Conservation (phyloP, 495 filamentous ascomycete genomes). For the Penicillium tannophilum region DNA sequence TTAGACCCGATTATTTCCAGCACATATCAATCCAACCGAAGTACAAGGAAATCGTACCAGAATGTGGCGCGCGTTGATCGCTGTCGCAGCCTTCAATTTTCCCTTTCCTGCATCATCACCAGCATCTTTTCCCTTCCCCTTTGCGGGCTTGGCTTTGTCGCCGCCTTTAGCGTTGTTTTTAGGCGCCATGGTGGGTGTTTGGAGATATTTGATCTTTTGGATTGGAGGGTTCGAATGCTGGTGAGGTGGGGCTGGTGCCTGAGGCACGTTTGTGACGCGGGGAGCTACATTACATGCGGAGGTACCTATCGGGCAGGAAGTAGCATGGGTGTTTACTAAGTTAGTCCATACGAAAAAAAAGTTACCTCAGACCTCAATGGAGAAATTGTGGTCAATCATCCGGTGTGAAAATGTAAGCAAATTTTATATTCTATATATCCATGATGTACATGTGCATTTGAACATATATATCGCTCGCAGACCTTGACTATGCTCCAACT, state of each 20-base stretch:
- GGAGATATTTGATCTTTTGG: neutral
- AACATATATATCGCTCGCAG: no score
- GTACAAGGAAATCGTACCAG: conserved; percentile 55
- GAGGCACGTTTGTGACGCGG: conserved; percentile 15
- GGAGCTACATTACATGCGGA: neutral
- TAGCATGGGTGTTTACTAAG: neutral
- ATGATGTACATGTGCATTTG: no score
- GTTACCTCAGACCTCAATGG: no score
- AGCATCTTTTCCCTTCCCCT: conserved; percentile 54
- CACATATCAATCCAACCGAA: neutral
- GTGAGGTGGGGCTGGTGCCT: conserved; percentile 28
- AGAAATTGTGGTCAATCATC: no score
- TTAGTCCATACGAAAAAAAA: neutral
- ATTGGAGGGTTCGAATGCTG: conserved; percentile 1
- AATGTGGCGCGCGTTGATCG: conserved; percentile 88
- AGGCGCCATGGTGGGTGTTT: conserved; percentile 45
- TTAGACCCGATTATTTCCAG: neutral
- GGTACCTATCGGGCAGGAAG: neutral
- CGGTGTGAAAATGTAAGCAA: no score
- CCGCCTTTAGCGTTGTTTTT: conserved; percentile 56
- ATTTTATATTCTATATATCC: no score
- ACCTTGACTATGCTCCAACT: no score
- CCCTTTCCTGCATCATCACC: conserved; percentile 38
- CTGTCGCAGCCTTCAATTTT: conserved; percentile 68
- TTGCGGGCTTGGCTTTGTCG: conserved; percentile 36